phyloP scores from a whole-genome alignment of 768 basidiomycete species.

The Termitomyces sp. region DNA sequence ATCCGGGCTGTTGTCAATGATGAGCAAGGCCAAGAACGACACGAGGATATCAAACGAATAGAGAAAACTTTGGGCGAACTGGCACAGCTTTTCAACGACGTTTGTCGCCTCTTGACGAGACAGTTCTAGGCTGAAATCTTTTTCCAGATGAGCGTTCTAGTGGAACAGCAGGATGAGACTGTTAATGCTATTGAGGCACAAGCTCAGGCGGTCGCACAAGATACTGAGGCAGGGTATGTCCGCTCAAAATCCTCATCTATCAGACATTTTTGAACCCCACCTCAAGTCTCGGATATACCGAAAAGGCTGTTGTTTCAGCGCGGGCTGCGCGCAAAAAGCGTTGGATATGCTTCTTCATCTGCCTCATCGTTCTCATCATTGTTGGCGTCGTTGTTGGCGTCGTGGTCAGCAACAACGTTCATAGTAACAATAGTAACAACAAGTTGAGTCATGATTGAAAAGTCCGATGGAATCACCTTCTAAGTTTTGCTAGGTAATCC shows the following conservation, averaged over 20 bases:
- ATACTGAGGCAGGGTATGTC: constrained; percentile 78
- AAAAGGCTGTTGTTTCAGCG: constrained; percentile 83
- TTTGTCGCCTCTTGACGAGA: constrained; percentile 25
- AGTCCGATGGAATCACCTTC: background rate
- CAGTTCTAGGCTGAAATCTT: background rate
- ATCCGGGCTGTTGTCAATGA: constrained; percentile 82
- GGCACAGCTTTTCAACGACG: constrained; percentile 94
- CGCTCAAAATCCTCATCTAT: background rate
- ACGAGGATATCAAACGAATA: constrained; percentile 93
- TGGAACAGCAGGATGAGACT: constrained; percentile 91
- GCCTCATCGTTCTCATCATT: constrained; percentile 60
- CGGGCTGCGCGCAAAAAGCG: constrained; percentile 89
- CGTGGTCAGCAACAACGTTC: constrained; percentile 40
- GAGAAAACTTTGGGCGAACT: constrained; percentile 90
- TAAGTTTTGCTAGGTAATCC: constrained; percentile 5
- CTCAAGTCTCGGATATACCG: constrained; percentile 70
- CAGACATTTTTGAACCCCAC: constrained; percentile 5
- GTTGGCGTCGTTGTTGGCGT: constrained; percentile 58
- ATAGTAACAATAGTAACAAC: constrained; percentile 25
- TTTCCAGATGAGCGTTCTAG: constrained; percentile 83
- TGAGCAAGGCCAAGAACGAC: constrained; percentile 84
- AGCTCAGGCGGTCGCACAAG: constrained; percentile 69
- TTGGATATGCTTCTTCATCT: constrained; percentile 91
- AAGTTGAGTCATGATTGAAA: constrained; percentile 2
- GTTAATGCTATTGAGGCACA: constrained; percentile 79